Conservation (phyloP, 371 early-diverging fungal genomes). For the Dichotomocladium elegans region DNA sequence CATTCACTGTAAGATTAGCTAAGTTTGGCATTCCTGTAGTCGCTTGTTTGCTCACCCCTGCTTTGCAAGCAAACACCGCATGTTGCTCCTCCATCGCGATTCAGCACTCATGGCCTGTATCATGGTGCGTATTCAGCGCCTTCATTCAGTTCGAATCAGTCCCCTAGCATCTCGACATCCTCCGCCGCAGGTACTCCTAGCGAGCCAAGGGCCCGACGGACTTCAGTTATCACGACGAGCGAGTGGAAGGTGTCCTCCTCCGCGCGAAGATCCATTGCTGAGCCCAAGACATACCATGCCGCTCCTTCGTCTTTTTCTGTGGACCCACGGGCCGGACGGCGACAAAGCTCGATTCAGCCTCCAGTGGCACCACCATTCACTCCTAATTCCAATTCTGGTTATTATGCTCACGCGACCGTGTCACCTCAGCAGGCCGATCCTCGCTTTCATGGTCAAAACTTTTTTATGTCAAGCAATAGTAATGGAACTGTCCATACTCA, state of each 20-base stretch:
- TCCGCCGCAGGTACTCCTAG: neutral
- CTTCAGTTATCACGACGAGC: neutral
- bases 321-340: neutral
- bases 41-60: too few species aligned
- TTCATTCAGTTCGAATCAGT: too few species aligned
- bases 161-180: too few species aligned
- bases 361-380: constrained; percentile 7
- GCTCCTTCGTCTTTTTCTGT: too few species aligned
- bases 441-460: neutral
- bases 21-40: too few species aligned
- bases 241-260: neutral
- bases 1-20: too few species aligned
- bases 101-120: too few species aligned
- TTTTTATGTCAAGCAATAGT: neutral
- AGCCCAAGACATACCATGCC: too few species aligned
- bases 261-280: neutral
- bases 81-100: too few species aligned
- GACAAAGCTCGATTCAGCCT: neutral
- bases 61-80: too few species aligned
- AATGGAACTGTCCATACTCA: neutral
- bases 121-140: too few species aligned
- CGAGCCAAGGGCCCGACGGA: too few species aligned
- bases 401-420: constrained; percentile 5
- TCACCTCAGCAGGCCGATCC: neutral
- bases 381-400: constrained; percentile 2